Evolutionary conservation across 305 asterid species (phyloP).

Genomic region (Fraxinus sp.): DNA sequence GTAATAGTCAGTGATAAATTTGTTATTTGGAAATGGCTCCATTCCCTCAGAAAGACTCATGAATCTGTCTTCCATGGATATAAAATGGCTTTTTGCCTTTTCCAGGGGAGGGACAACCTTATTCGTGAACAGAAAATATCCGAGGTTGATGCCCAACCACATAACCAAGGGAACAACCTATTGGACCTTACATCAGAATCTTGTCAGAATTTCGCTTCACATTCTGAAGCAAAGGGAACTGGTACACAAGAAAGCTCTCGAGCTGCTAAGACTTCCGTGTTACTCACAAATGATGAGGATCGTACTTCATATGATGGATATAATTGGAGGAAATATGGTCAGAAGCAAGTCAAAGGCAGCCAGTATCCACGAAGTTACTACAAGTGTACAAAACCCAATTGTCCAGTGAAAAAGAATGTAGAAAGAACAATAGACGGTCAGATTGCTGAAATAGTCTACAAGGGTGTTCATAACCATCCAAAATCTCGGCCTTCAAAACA

Average conservation of each 20-base stretch:
- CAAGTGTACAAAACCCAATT: slow-evolving; percentile 76
- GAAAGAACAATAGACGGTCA: slow-evolving; percentile 57
- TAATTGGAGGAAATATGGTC: slow-evolving; percentile 91
- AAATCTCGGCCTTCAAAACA: slow-evolving; percentile 44
- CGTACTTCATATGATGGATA: slow-evolving; percentile 66
- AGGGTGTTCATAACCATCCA: slow-evolving; percentile 74
- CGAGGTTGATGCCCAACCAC: slow-evolving; percentile 27
- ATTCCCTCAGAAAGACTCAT: not conserved
- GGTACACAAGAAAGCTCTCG: slow-evolving; percentile 29
- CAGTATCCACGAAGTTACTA: slow-evolving; percentile 80
- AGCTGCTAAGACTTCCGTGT: slow-evolving; percentile 30
- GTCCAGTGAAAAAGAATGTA: slow-evolving; percentile 81
- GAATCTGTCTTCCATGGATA: not conserved
- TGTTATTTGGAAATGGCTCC: not conserved
- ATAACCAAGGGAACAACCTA: slow-evolving; percentile 28
- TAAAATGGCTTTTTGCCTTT: slow-evolving; percentile 12
- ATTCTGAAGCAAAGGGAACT: slow-evolving; percentile 23
- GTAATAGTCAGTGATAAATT: not conserved
- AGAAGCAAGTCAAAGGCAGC: slow-evolving; percentile 88
- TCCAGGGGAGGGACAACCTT: slow-evolving; percentile 35
- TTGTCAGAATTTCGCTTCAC: slow-evolving; percentile 19
- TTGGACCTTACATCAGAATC: slow-evolving; percentile 20
- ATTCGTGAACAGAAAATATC: slow-evolving; percentile 32
- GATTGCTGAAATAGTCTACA: slow-evolving; percentile 74
- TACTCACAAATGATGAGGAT: slow-evolving; percentile 30